These are phyloP conservation scores for Austroboletus novae-zelandiae DNA, from an alignment of 1,284 basidiomycete species.

Conservation along the genomic window DNA sequence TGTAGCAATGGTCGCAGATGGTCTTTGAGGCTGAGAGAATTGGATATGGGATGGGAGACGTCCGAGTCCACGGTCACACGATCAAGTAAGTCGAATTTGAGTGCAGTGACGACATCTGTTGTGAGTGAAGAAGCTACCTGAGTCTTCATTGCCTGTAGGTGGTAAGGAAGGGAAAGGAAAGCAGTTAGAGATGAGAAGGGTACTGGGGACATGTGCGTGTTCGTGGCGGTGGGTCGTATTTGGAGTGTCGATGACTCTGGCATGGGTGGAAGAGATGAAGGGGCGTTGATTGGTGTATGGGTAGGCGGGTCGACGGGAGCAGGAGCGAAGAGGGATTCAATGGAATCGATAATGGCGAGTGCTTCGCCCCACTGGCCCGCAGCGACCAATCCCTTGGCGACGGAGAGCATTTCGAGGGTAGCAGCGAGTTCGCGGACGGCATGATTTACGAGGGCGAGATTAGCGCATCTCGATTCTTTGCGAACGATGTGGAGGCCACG, in stretches of 20 bases:
- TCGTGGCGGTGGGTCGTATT: slow-evolving; percentile 11
- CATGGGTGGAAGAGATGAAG: slow-evolving; percentile 34
- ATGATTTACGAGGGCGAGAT: slow-evolving; percentile 57
- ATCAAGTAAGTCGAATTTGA: slow-evolving; percentile 66
- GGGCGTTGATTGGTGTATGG: slow-evolving; percentile 15
- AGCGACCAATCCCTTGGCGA: slow-evolving; percentile 69
- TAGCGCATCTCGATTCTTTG: slow-evolving; percentile 60
- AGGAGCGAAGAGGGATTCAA: slow-evolving; percentile 66
- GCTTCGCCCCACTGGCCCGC: slow-evolving; percentile 87
- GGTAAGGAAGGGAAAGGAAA: slow-evolving; percentile 67
- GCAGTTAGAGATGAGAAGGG: slow-evolving; percentile 66
- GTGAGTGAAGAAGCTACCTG: slow-evolving; percentile 80
- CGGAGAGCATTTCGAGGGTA: slow-evolving; percentile 72
- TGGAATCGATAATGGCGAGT: slow-evolving; percentile 70
- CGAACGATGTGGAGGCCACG: slow-evolving; percentile 75
- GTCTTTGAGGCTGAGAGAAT: slow-evolving; percentile 49
- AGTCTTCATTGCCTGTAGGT: slow-evolving; percentile 61
- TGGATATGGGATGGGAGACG: slow-evolving; percentile 29
- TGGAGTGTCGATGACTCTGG: slow-evolving; percentile 28
- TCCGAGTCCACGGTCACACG: slow-evolving; percentile 39
- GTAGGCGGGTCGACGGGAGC: slow-evolving; percentile 8
- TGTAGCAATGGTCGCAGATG: slow-evolving; percentile 69
- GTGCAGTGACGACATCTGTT: slow-evolving; percentile 68
- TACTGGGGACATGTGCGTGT: slow-evolving; percentile 31
- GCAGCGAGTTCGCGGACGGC: slow-evolving; percentile 67